A percentile compares a stretch with the other conserved stretches of the same genome.
These are phyloP conservation scores for Gigaspora rosea DNA, from an alignment of 192 early-diverging fungal genomes.

Conservation along the genomic window DNA sequence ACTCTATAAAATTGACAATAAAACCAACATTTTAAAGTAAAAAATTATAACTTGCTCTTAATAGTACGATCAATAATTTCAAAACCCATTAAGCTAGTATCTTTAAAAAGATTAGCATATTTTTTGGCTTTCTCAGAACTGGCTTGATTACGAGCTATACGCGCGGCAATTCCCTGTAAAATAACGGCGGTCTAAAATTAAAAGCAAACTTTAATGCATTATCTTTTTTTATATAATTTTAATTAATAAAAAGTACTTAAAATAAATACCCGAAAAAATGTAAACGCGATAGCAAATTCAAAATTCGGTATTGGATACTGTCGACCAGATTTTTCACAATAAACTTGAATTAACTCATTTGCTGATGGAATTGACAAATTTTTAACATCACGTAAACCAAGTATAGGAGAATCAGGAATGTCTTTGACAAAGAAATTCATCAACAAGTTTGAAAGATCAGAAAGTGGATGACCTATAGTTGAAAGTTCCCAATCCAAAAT, in stretches of 20 bases:
- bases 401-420: conserved; percentile 7
- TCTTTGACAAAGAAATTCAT: conserved; percentile 66
- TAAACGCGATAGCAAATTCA: conserved; percentile 84
- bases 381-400: conserved; percentile 48
- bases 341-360: conserved; percentile 67
- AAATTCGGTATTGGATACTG: conserved; percentile 77
- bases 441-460: conserved; percentile 87
- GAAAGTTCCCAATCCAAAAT: conserved; percentile 93
- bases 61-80: conserved; percentile 53
- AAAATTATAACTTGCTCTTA: too few relatives aligned
- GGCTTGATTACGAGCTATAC: conserved; percentile 85
- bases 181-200: conserved; percentile 64
- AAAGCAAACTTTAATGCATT: not conserved
- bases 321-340: conserved; percentile 64
- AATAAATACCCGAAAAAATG: conserved; percentile 75
- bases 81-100: conserved; percentile 55
- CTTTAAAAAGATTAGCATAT: conserved; percentile 50
- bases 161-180: conserved; percentile 86
- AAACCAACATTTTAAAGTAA: too few relatives aligned
- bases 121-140: conserved; percentile 63
- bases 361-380: conserved; percentile 64
- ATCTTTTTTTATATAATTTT: not conserved
- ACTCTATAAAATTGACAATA: too few relatives aligned
- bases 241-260: conserved; percentile 12
- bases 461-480: conserved; percentile 88